These are phyloP conservation scores for Pyronema omphalodes DNA, from an alignment of 495 filamentous ascomycete species.

Conservation along the genomic window DNA sequence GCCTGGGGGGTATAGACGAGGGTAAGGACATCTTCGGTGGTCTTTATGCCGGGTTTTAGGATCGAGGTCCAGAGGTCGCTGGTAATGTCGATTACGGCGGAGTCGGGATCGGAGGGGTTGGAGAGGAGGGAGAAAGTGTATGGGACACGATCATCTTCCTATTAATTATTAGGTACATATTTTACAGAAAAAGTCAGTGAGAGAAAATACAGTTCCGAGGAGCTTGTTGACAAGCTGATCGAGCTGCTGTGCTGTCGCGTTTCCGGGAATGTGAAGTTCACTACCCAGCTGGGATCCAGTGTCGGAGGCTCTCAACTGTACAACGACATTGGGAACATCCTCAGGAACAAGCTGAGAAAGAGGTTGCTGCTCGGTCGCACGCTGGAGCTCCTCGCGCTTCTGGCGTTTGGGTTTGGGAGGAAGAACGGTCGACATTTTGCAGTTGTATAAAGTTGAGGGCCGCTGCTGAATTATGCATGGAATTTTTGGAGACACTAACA, in stretches of 20 bases:
- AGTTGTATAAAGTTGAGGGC: not conserved
- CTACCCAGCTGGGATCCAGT: conserved; percentile 41
- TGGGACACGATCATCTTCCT: conserved; percentile 67
- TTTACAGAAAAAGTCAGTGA: not conserved
- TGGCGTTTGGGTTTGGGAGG: conserved; percentile 89
- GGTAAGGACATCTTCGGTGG: conserved; percentile 53
- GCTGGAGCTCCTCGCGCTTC: conserved; percentile 54
- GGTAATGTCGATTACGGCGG: conserved; percentile 39
- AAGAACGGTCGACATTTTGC: conserved; percentile 62
- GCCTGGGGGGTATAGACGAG: conserved; percentile 80
- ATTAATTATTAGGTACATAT: conserved; percentile 7
- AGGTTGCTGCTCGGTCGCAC: conserved; percentile 56
- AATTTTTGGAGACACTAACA: too few species aligned
- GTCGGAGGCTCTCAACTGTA: conserved; percentile 75
- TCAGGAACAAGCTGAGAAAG: conserved; percentile 46
- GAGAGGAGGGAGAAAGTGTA: conserved; percentile 67
- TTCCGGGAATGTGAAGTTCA: conserved; percentile 45
- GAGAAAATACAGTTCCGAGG: conserved; percentile 50
- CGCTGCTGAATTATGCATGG: too few species aligned
- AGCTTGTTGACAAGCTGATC: conserved; percentile 81
- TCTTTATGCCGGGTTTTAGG: conserved; percentile 42
- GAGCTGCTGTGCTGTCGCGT: conserved; percentile 77
- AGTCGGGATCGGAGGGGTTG: conserved; percentile 27
- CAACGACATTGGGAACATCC: conserved; percentile 58
- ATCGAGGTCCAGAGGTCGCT: conserved; percentile 59